Conservation (phyloP, 345 rosid genomes). For the Salix dunnii region DNA sequence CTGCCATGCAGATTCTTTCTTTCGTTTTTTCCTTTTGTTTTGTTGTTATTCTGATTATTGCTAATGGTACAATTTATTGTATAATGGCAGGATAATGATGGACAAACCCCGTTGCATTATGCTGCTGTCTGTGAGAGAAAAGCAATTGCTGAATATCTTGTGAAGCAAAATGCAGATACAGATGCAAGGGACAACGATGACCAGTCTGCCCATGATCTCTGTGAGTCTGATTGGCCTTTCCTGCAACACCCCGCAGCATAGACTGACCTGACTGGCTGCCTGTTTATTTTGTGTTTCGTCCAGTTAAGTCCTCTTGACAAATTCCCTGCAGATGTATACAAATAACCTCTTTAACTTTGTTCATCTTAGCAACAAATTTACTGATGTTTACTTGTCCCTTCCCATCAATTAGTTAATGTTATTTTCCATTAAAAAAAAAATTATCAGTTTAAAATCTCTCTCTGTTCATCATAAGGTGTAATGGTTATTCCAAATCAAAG, state of each 20-base stretch:
- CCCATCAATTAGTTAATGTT: too few relatives aligned
- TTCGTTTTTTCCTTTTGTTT: background rate
- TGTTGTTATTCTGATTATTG: background rate
- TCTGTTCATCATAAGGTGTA: too few relatives aligned
- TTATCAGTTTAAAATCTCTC: too few relatives aligned
- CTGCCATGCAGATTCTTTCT: background rate
- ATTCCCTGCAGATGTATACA: slow-evolving; percentile 34
- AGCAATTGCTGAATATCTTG: slow-evolving; percentile 66
- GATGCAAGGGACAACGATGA: slow-evolving; percentile 68
- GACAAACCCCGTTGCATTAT: slow-evolving; percentile 90
- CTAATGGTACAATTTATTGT: background rate
- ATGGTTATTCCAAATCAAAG: too few relatives aligned
- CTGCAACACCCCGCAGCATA: slow-evolving; percentile 20
- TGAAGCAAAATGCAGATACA: slow-evolving; percentile 68
- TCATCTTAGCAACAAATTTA: background rate
- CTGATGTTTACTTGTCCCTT: background rate
- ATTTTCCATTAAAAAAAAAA: too few relatives aligned
- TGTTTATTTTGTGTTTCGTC: background rate
- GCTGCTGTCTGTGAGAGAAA: slow-evolving; percentile 88
- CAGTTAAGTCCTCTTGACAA: slow-evolving; percentile 15
- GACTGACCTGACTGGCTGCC: slow-evolving; percentile 17
- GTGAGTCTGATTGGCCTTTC: slow-evolving; percentile 72
- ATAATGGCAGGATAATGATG: slow-evolving; percentile 73
- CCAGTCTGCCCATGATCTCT: slow-evolving; percentile 55
- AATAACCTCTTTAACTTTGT: background rate